These are phyloP conservation scores for Homolaphlyctis polyrhiza DNA, from an alignment of 371 early-diverging fungal genomes.

Conservation along the genomic window DNA sequence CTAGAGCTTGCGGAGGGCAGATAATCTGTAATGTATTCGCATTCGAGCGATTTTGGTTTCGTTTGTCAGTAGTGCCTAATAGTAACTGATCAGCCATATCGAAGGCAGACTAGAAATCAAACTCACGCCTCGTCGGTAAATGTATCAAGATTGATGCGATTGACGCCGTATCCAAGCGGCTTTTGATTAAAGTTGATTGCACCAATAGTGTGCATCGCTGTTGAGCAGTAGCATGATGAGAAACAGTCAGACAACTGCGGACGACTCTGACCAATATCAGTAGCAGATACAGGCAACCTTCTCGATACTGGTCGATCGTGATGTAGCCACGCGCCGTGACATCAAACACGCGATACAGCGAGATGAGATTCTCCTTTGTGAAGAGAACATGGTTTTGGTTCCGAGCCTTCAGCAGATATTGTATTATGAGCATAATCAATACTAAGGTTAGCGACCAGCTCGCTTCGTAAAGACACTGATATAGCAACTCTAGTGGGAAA, in stretches of 20 bases:
- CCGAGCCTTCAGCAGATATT: conserved; percentile 15
- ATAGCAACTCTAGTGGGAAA: background rate
- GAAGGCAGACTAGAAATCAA: no score
- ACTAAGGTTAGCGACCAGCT: no score
- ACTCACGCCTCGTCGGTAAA: conserved; percentile 32
- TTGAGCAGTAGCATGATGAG: background rate
- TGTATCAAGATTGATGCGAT: conserved; percentile 22
- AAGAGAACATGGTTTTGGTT: conserved; percentile 32
- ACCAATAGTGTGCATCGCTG: conserved; percentile 30
- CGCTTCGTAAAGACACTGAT: background rate
- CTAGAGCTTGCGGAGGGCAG: background rate
- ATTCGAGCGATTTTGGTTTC: background rate
- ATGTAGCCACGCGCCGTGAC: conserved; percentile 33
- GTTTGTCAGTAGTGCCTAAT: no score
- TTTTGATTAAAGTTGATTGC: conserved; percentile 19
- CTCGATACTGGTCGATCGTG: conserved; percentile 28
- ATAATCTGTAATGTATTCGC: background rate
- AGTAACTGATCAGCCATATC: no score
- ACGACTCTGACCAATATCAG: no score
- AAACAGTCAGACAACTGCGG: background rate
- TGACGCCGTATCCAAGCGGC: conserved; percentile 22
- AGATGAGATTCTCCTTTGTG: conserved; percentile 28
- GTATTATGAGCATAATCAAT: no score
- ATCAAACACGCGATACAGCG: conserved; percentile 37
- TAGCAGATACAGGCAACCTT: no score